phyloP scores from a whole-genome alignment of 306 rosid genomes.

The Cicer yamashitae region DNA sequence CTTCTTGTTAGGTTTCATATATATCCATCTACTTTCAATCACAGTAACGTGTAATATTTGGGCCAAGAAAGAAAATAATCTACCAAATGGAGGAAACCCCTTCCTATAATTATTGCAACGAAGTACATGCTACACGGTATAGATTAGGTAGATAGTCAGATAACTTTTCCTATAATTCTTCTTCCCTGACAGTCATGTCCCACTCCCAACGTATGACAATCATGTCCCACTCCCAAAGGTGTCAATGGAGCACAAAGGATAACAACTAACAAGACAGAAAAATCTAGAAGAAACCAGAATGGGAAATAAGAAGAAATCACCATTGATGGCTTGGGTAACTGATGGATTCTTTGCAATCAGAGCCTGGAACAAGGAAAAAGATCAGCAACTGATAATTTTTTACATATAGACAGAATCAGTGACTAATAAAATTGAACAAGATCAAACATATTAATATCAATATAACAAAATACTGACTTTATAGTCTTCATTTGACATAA shows the following conservation, averaged over 20 bases:
- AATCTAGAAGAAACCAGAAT: conserved; percentile 16
- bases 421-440: neutral
- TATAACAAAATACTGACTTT: conserved; percentile 7
- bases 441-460: conserved; percentile 18
- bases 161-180: neutral
- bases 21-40: neutral
- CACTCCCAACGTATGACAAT: neutral
- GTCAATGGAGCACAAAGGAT: neutral
- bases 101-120: conserved; percentile 11
- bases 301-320: conserved; percentile 47
- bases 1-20: neutral
- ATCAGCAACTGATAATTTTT: conserved; percentile 3
- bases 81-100: neutral
- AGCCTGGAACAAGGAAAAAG: conserved; percentile 64
- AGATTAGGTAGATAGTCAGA: neutral
- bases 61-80: neutral
- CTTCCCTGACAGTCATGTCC: neutral
- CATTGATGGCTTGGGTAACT: conserved; percentile 58
- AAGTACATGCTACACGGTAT: neutral
- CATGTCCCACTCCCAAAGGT: neutral
- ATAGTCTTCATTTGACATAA: neutral
- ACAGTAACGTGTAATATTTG: neutral
- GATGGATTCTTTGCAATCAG: conserved; percentile 70
- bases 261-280: conserved; percentile 26
- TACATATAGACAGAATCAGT: neutral